Evolutionary conservation across 2,329 filamentous ascomycete species (phyloP), one percentile per base, ranked within the genome.

Genomic region (Phaeomoniella chlamydospora): DNA sequence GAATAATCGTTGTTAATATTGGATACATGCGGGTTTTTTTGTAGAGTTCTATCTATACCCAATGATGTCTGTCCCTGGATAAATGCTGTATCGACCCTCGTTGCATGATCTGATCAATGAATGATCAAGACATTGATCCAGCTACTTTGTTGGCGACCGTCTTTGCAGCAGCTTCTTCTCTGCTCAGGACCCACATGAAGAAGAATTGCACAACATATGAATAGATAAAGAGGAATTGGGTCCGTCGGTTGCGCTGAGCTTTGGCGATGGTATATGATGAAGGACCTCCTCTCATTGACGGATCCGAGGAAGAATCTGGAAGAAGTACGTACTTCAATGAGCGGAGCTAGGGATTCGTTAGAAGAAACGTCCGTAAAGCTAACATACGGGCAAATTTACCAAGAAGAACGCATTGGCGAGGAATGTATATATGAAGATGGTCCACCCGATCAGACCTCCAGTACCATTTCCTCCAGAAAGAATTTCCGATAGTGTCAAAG

Each of bases 291-390:
- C 77, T 68, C 46, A 73, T 72, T 18, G 74, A 69, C 37, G 69
- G 72, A 49, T 79, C 76, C 40, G 66, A 68, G 2, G 77, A 69
- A 40, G 74, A 84, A 54, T 94, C 86, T 0, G 90, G 90, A 4
- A 98, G 72, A 11, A 98, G 71, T 16, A 98, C 90, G 51, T 98
- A 98, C 64, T 93, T 87, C 42, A 98, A 62, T 12, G 88, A 96
- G 40, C 90, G 81, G 55, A 98, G 80, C 85, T 93, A 41, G 29
- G 41, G 4, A 37, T 2, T 22, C 37, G 35, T 19, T 37, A 40
- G 16, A 39, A 34, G 13, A 37, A 37, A 35, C 41, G 29, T 29
- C 10, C 4, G 11, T 5, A 15, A 11, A 10, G 3, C 31, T 19
- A 30, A 16, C 18, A n/a, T 13, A 9, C n/a, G 9, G 15, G 19